A percentile compares a stretch with the other conserved stretches of the same genome.
These are phyloP conservation scores for Podaxis rugospora DNA, from an alignment of 768 basidiomycete genomes.

Conservation along the genomic window DNA sequence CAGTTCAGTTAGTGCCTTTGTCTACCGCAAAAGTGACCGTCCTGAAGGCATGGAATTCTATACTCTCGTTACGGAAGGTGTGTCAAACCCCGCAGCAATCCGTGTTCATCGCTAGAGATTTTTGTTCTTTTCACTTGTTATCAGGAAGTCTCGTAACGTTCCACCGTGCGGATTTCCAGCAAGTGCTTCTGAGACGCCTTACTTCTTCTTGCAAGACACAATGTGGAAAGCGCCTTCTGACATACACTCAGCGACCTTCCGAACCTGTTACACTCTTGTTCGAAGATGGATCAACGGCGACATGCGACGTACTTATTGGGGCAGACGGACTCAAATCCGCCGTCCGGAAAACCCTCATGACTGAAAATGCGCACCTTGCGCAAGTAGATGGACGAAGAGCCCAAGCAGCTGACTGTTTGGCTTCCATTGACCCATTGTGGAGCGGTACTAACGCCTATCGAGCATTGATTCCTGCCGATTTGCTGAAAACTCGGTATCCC, in stretches of 20 bases:
- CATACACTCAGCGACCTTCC: constrained; percentile 42
- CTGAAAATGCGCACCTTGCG: constrained; percentile 31
- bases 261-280: constrained; percentile 49
- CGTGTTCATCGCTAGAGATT: background rate
- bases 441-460: constrained; percentile 59
- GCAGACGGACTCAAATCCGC: constrained; percentile 67
- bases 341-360: constrained; percentile 37
- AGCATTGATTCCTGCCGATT: constrained; percentile 50
- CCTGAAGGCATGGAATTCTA: constrained; percentile 49
- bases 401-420: constrained; percentile 36
- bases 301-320: constrained; percentile 65
- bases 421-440: constrained; percentile 50
- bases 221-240: constrained; percentile 55
- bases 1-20: constrained; percentile 43
- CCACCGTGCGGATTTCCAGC: constrained; percentile 68
- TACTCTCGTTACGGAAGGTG: constrained; percentile 54
- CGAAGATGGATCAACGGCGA: constrained; percentile 53
- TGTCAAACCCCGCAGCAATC: constrained; percentile 10
- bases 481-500: constrained; percentile 36
- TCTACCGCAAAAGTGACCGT: constrained; percentile 60
- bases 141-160: constrained; percentile 49
- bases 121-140: constrained; percentile 11
- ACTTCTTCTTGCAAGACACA: constrained; percentile 40
- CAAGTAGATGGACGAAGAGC: constrained; percentile 28
- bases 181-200: constrained; percentile 47